Conservation (phyloP, 140 eudicot genomes). For the Bidens hawaiensis region DNA sequence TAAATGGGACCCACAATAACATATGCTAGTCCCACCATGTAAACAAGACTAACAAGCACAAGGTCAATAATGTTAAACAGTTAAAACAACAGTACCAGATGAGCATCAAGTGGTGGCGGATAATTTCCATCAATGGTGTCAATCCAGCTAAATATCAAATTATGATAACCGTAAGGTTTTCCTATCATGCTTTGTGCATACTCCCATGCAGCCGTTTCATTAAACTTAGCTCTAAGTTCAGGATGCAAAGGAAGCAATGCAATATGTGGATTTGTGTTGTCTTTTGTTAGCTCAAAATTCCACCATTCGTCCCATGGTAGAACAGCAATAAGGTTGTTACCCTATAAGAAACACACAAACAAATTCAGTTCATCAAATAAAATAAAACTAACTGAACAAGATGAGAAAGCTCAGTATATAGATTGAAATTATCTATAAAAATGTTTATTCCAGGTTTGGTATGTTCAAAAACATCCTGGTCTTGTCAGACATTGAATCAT, state of each 20-base stretch:
- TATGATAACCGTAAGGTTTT: slow-evolving; percentile 86
- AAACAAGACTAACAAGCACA: not conserved
- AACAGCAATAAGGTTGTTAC: slow-evolving; percentile 60
- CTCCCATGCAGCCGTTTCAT: slow-evolving; percentile 96
- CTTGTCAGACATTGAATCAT: too few species aligned
- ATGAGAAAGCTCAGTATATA: too few species aligned
- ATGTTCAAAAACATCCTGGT: too few species aligned
- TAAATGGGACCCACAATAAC: not conserved
- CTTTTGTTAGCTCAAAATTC: slow-evolving; percentile 79
- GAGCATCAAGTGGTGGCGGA: slow-evolving; percentile 92
- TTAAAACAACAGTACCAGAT: slow-evolving; percentile 46
- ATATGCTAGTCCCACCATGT: not conserved
- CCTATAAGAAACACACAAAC: slow-evolving; percentile 43
- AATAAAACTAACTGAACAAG: too few species aligned
- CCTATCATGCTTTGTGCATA: slow-evolving; percentile 82
- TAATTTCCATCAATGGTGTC: slow-evolving; percentile 75
- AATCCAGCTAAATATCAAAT: slow-evolving; percentile 94
- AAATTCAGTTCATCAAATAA: slow-evolving; percentile 1
- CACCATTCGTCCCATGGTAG: slow-evolving; percentile 94
- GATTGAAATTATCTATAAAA: too few species aligned
- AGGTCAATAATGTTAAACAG: not conserved
- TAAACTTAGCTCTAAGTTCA: slow-evolving; percentile 72
- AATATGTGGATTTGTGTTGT: slow-evolving; percentile 84
- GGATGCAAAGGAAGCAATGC: slow-evolving; percentile 97
- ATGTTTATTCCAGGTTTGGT: too few species aligned